These are phyloP conservation scores for Colletotrichum agaves DNA, from an alignment of 2,329 filamentous ascomycete genomes.

Conservation along the genomic window DNA sequence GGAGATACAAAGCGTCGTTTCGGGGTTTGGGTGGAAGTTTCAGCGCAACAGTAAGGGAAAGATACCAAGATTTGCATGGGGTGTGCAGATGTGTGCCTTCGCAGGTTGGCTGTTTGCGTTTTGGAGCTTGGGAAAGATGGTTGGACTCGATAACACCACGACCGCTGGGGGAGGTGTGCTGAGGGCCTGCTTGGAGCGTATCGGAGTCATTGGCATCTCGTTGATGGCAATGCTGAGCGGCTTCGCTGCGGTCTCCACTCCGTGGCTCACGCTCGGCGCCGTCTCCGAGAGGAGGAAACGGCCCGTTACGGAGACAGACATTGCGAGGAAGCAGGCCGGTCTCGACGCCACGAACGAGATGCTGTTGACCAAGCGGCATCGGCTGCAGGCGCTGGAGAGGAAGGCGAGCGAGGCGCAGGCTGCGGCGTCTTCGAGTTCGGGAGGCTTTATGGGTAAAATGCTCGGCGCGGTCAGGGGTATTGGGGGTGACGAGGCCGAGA, in stretches of 20 bases:
- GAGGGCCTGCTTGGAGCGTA: slow-evolving; percentile 70
- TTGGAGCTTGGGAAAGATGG: slow-evolving; percentile 77
- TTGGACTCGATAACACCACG: slow-evolving; percentile 52
- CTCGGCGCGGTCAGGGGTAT: slow-evolving; percentile 77
- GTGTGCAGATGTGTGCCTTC: slow-evolving; percentile 71
- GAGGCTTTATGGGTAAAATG: slow-evolving; percentile 77
- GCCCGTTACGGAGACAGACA: slow-evolving; percentile 77
- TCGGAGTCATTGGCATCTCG: slow-evolving; percentile 86
- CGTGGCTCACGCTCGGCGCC: slow-evolving; percentile 85
- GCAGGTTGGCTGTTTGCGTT: slow-evolving; percentile 77
- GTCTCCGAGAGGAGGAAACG: slow-evolving; percentile 60
- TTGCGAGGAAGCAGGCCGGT: slow-evolving; percentile 81
- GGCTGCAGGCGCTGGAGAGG: slow-evolving; percentile 75
- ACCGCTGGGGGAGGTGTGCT: slow-evolving; percentile 48
- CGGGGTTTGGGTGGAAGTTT: slow-evolving; percentile 70
- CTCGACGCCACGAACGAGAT: slow-evolving; percentile 83
- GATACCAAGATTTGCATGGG: slow-evolving; percentile 70
- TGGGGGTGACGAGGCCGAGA: slow-evolving; percentile 67
- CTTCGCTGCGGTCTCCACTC: slow-evolving; percentile 87
- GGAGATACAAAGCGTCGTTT: slow-evolving; percentile 75
- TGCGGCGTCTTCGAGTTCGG: slow-evolving; percentile 50
- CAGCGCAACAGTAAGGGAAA: slow-evolving; percentile 66
- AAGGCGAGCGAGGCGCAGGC: slow-evolving; percentile 57
- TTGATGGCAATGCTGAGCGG: slow-evolving; percentile 90
- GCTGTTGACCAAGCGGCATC: slow-evolving; percentile 78